Base-by-base conservation (phyloP, 2,329 filamentous ascomycete species). In the Colletotrichum costaricense region DNA sequence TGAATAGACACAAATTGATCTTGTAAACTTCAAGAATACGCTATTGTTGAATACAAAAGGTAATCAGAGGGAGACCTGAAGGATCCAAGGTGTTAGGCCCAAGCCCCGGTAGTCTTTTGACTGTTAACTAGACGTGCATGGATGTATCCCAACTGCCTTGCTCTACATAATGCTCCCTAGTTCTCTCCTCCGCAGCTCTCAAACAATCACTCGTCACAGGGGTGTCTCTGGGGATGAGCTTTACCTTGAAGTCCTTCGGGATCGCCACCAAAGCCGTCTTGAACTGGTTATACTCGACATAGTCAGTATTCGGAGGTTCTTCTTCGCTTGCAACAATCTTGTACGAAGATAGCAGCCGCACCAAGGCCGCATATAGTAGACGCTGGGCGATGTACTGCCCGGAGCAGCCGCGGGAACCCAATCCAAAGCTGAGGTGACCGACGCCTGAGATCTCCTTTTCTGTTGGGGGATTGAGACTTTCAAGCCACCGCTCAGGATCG, bases 401-500 rank as follows among this genome's bases (percentile, higher is more conserved):
- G 0, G 88, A 88, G 77, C 91, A 93, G 87, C 92, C 91, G 49
- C 91, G 85, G 2, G 87, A 88, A 2, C 91, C 91, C 0, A 90
- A 90, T 3, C 91, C 91, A 74, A 91, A 93, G 11, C 83, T 89
- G 76, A 90, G 91, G 77, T 92, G 91, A 0, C 88, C 88, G 1
- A 90, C 91, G 8, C 90, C 90, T 0, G 83, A 62, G 84, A 82
- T 88, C 26, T 82, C 84, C 65, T 91, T 86, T 64, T 86, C 81
- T 12, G 46, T n/a, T 4, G 63, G 46, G 22, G 62, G 63, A 16
- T 56, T 9, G 12, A 56, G 22, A 12, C n/a, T 55, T 3, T 52
- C 24, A 5, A 95, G 83, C 78, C 93, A 95, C 30, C 93, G 89
- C 75, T 95, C 93, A 0, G 93, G 92, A n/a, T 90, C 84, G 80